A percentile compares a stretch with the other conserved stretches of the same genome.
phyloP scores from a whole-genome alignment of 139 green algal species.

The Gonium pectorale region DNA sequence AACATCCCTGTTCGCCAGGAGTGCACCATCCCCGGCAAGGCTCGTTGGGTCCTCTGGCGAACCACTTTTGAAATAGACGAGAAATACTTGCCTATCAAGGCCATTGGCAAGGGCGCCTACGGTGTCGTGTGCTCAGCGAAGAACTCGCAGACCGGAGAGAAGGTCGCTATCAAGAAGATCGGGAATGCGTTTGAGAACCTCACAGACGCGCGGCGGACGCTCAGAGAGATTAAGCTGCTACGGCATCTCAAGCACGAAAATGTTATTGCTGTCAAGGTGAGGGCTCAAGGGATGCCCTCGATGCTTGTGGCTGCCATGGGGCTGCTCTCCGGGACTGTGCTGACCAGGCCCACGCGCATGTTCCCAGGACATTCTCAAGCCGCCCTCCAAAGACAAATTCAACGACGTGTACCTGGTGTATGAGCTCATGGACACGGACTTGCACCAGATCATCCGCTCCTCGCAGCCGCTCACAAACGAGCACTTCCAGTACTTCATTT shows the following conservation, averaged over 20 bases:
- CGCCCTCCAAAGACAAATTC: slow-evolving; percentile 73
- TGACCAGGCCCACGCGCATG: too few species aligned
- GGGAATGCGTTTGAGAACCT: slow-evolving; percentile 97
- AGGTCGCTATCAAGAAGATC: slow-evolving; percentile 99
- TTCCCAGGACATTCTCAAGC: slow-evolving; percentile 76
- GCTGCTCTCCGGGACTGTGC: too few species aligned
- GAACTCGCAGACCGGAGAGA: slow-evolving; percentile 78
- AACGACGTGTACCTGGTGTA: slow-evolving; percentile 99
- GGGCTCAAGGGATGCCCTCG: background rate
- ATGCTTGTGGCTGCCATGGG: too few species aligned
- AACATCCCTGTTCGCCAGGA: slow-evolving; percentile 82
- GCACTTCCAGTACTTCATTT: slow-evolving; percentile 99
- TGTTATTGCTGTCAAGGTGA: slow-evolving; percentile 78
- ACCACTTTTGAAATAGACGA: slow-evolving; percentile 95
- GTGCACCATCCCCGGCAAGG: slow-evolving; percentile 86
- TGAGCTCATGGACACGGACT: slow-evolving; percentile 99
- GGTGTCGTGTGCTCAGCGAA: slow-evolving; percentile 97
- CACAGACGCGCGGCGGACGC: slow-evolving; percentile 90
- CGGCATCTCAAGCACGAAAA: slow-evolving; percentile 87
- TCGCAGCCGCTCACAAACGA: slow-evolving; percentile 95
- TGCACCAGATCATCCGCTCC: slow-evolving; percentile 99
- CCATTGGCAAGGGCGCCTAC: slow-evolving; percentile 80
- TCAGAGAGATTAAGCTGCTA: slow-evolving; percentile 97
- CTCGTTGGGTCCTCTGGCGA: slow-evolving; percentile 85
- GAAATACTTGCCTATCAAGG: slow-evolving; percentile 80